Conservation (phyloP, 768 basidiomycete genomes). For the Leccinum fibrillosum region DNA sequence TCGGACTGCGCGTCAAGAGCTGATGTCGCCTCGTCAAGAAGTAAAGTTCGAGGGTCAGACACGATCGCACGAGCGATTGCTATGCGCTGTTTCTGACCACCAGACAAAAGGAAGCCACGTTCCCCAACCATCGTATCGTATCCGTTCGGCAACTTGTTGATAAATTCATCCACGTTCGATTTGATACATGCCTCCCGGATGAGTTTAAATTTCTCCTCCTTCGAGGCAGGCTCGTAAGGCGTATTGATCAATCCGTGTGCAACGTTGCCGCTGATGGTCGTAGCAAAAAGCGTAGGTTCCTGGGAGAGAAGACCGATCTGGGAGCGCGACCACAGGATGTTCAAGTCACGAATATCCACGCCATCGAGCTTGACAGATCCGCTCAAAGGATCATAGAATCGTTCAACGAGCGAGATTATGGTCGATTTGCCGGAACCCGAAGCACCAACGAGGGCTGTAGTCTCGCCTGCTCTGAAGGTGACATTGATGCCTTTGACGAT, state of each 20-base stretch:
- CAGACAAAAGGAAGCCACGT: constrained; percentile 79
- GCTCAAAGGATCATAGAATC: not conserved
- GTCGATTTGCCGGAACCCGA: not conserved
- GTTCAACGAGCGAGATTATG: not conserved
- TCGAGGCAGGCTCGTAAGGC: constrained; percentile 56
- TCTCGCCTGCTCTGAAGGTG: not conserved
- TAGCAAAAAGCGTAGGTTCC: constrained; percentile 50
- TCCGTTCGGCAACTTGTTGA: constrained; percentile 72
- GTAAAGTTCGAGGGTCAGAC: constrained; percentile 22
- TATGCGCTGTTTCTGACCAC: constrained; percentile 85
- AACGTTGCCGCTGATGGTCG: constrained; percentile 79
- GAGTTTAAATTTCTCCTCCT: constrained; percentile 71
- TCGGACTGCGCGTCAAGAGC: too few species aligned
- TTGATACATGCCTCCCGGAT: constrained; percentile 86
- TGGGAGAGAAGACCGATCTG: not conserved
- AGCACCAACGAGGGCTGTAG: not conserved
- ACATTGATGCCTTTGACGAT: not conserved
- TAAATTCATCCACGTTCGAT: constrained; percentile 88
- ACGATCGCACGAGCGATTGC: constrained; percentile 91
- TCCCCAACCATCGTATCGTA: constrained; percentile 91
- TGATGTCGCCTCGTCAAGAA: too few species aligned
- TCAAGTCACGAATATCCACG: not conserved
- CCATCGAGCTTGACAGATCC: not conserved
- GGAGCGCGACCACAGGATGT: not conserved
- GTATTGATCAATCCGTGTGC: constrained; percentile 83